Evolutionary conservation across 192 early-diverging fungal genomes (phyloP), one percentile per base, ranked within the genome.

Genomic region (Coemansia javaensis): DNA sequence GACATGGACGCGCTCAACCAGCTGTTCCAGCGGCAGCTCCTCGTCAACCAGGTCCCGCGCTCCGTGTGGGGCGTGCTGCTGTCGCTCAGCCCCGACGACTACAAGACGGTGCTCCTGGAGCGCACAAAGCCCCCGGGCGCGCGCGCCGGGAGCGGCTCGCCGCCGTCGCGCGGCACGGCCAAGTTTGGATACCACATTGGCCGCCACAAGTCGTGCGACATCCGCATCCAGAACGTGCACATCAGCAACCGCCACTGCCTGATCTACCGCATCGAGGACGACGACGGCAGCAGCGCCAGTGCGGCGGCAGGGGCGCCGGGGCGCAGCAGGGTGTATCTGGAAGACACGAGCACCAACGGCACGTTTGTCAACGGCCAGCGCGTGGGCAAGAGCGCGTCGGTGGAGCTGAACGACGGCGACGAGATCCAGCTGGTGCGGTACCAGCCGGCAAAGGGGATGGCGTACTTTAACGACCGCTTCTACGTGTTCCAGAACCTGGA

Each of bases 261-360:
- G 7, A 78, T 78, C 14, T 78, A 73, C 53, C 55, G 69, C 39
- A 53, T 72, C 2, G 63, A 63, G 35, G 39, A 41, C 28, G 59
- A 63, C 8, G 14, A 25, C 12, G 25, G 17, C 22, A 7, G 47
- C 33, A 5, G 21, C 5, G 4, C 14, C 7, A 8, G 22, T 5
- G 34, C 9, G 15, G 45, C n/a, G n/a, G n/a, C n/a, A n/a, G n/a
- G 48, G 27, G 32, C 32, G 15, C 14, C 36, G 18, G 44, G 38
- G 16, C 40, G 49, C 31, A 40, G 51, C 44, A 23, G 45, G 1
- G 65, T 69, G 39, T 73, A 69, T 37, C 44, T 78, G 1, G 65
- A 78, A 33, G 76, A 78, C 42, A 67, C 66, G 1, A 85, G 84
- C 68, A 76, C 82, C 12, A 85, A 89, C 44, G 87, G 87, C 16